Base-by-base conservation (phyloP, 371 early-diverging fungal genomes). In the Sporodiniella umbellata region DNA sequence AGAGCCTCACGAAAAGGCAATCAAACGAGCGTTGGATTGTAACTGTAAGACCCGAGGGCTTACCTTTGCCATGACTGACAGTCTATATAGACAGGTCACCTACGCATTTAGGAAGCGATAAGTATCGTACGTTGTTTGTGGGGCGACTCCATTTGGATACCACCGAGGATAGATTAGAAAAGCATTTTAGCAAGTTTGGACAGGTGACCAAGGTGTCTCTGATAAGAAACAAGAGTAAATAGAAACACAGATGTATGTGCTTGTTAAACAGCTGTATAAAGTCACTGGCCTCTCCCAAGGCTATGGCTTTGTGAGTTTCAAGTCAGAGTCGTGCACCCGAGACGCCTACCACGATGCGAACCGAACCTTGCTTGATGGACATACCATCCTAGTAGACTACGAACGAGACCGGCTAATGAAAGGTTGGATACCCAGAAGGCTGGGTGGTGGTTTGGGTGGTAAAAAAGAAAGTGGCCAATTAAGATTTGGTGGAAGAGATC, bases 371-470 rank as follows among this genome's bases (percentile, higher is more conserved):
- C 25, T 85, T 12, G 70, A 83, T 51, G 65, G 61, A 2, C 73
- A 63, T 21, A 48, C 51, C n/a, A 60, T 85, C 10, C 45, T 85
- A 12, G 75, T 81, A 2, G 85, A 85, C 45, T 83, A 78, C 64
- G 85, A 85, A 62, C 55, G 80, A 17, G 58, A 66, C 25, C 59
- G 83, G 8, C 19, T 58, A 0, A 80, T 83, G 83, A 44, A 69
- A 42, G 71, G 71, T 1, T 85, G 85, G 85, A 49, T 75, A 23
- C 85, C 85, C 19, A 64, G 85, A 25, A 62, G 83, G 47, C 46
- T 83, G 17, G 85, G 85, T 8, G 85, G 85, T 40, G 85, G 85
- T 18, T 76, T 73, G 47, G 80, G 81, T 14, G 85, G 85, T 7
- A 58, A 65, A 48, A 85, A 81, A 48, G 81, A 79, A 58, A 79